Conservation (phyloP, 1,284 basidiomycete genomes). For the Ustilago vetiveriae region DNA sequence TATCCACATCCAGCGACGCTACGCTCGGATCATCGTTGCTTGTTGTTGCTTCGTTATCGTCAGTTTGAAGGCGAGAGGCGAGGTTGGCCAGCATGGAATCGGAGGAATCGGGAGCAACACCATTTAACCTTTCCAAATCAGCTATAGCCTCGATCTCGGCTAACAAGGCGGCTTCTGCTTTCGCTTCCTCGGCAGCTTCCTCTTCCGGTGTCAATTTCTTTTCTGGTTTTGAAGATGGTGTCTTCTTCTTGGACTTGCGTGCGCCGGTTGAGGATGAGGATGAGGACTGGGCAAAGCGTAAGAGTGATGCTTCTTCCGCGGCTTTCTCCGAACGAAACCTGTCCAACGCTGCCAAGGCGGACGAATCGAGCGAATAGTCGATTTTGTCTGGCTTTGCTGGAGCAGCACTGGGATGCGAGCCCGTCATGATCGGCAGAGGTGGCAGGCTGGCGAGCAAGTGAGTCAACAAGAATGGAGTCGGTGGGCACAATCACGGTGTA, state of each 20-base stretch:
- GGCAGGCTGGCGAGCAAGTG: too few relatives aligned
- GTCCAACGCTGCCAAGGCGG: conserved; percentile 60
- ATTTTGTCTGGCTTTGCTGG: neutral
- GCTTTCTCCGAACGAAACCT: conserved; percentile 59
- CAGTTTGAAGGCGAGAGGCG: conserved; percentile 11
- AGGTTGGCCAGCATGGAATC: conserved; percentile 32
- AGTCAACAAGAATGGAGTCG: too few relatives aligned
- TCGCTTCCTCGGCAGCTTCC: conserved; percentile 20
- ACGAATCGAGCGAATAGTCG: conserved; percentile 54
- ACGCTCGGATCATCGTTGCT: conserved; percentile 2
- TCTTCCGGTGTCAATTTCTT: conserved; percentile 30
- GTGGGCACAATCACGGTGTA: too few relatives aligned
- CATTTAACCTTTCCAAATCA: conserved; percentile 44
- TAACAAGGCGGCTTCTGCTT: conserved; percentile 54
- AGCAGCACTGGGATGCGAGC: neutral
- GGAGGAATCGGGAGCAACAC: conserved; percentile 36
- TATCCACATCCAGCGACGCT: conserved; percentile 30
- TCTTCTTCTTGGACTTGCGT: conserved; percentile 12
- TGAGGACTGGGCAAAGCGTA: conserved; percentile 26
- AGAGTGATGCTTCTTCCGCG: conserved; percentile 55
- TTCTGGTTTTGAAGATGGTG: conserved; percentile 1
- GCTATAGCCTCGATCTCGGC: conserved; percentile 53
- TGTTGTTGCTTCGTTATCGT: conserved; percentile 24
- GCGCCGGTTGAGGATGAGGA: conserved; percentile 6
- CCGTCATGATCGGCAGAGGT: neutral